Percentiles rank a stretch among this genome's conserved stretches.
phyloP scores from a whole-genome alignment of 805 yeast genomes.

The Kuraishia ogatae region DNA sequence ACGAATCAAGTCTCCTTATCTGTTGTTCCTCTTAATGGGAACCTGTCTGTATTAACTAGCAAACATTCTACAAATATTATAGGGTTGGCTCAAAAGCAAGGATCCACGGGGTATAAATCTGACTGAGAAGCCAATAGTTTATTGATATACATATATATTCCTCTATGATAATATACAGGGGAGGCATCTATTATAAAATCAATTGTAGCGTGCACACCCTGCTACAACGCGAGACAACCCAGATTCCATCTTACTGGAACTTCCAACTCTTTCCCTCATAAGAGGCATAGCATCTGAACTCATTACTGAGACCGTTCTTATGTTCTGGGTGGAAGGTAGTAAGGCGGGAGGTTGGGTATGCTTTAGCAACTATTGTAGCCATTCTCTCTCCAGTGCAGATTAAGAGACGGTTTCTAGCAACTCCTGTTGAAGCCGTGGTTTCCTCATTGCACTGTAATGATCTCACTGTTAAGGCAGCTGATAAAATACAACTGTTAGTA shows the following conservation, averaged over 20 bases:
- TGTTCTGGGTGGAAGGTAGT: conserved; percentile 76
- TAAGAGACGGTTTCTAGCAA: conserved; percentile 39
- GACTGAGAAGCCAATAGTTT: too few species aligned
- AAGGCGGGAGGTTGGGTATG: conserved; percentile 54
- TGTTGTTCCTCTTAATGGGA: too few species aligned
- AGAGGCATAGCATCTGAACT: conserved; percentile 77
- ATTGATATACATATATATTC: background rate
- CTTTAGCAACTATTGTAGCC: conserved; percentile 48
- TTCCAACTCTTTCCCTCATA: conserved; percentile 67
- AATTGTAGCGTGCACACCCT: too few species aligned
- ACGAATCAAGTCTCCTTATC: background rate
- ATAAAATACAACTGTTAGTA: conserved; percentile 15
- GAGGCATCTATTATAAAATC: too few species aligned
- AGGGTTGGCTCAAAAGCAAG: too few species aligned
- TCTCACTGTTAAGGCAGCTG: conserved; percentile 49
- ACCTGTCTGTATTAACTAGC: background rate
- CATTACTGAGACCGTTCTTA: conserved; percentile 79
- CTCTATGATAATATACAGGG: background rate
- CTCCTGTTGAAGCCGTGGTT: conserved; percentile 31
- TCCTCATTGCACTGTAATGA: conserved; percentile 39
- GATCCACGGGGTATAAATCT: too few species aligned
- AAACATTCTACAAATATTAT: background rate
- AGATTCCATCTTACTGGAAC: conserved; percentile 17
- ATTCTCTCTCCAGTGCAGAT: conserved; percentile 89
- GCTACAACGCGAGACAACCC: too few species aligned